Percentiles rank a stretch among this genome's conserved stretches.
These are phyloP conservation scores for Meyerozyma guilliermondii DNA, from an alignment of 1,139 yeast species.

Conservation along the genomic window DNA sequence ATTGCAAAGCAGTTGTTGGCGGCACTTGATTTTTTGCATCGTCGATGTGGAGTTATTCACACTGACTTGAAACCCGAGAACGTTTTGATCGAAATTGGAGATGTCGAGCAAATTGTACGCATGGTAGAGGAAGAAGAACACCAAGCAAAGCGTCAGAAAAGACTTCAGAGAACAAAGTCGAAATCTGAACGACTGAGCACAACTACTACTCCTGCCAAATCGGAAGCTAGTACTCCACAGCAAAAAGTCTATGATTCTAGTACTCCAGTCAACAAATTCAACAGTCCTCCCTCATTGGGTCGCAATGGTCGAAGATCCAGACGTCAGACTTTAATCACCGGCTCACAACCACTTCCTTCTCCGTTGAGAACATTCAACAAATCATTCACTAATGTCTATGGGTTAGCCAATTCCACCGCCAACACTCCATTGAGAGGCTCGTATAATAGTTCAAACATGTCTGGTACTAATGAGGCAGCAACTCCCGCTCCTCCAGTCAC, in stretches of 20 bases:
- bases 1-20: conserved; percentile 34
- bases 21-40: conserved; percentile 39
- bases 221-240: conserved; percentile 3
- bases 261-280: conserved; percentile 4
- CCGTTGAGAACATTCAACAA: conserved; percentile 52
- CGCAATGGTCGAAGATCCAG: conserved; percentile 56
- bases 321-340: conserved; percentile 74
- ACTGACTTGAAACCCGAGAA: conserved; percentile 44
- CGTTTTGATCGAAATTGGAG: conserved; percentile 36
- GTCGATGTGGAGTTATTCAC: conserved; percentile 37
- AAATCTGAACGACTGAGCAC: conserved; percentile 11
- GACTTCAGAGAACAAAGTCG: conserved; percentile 24
- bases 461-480: not conserved
- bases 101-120: conserved; percentile 30
- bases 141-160: conserved; percentile 39
- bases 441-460: conserved; percentile 1
- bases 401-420: conserved; percentile 35
- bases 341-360: conserved; percentile 81
- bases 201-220: conserved; percentile 3
- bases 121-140: conserved; percentile 39
- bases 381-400: conserved; percentile 34
- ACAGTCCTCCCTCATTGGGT: conserved; percentile 35
- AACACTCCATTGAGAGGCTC: conserved; percentile 30
- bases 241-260: not conserved
- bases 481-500: conserved; percentile 1